Base-by-base conservation (phyloP, 805 yeast genomes). In the Lipomyces lipofer region DNA sequence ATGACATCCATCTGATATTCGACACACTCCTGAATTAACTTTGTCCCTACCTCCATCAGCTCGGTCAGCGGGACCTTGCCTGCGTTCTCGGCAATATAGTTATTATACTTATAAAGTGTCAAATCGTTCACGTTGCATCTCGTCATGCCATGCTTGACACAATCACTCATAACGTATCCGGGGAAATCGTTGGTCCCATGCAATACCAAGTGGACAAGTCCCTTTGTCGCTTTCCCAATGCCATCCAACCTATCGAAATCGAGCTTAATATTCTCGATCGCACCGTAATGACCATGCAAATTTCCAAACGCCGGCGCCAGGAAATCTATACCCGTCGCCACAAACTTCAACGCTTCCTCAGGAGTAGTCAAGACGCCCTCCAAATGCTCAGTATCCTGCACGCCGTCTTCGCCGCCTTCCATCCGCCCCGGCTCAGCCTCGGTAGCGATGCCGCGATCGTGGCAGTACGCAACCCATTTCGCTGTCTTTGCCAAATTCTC, bases 381-480 rank as follows among this genome's bases (percentile, higher is more conserved):
- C 40, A 49, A 27, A 29, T 49, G 1, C 7, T 8, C 53, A n/a
- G 53, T 45, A 19, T 45, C 40, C 21, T 24, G 24, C 5, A 49
- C 51, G 9, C 53, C 53, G 43, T 49, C 53, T 27, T 49, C 53
- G 35, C 54, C 53, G 39, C 53, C 53, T 24, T 49, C 53, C 39
- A 49, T 49, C 13, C 53, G 40, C 10, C 53, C 53, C 15, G 53
- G 53, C 54, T 49, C 53, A 10, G 53, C 53, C 24, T 49, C 53
- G 4, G 53, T 49, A 7, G 40, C 53, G 27, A 49, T 49, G 9
- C 54, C 54, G 25, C 43, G 39, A 4, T 19, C 53, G 24, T 49
- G 39, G 29, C 54, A 45, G 19, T 32, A 33, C 22, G 25, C 19
- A 4, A 49, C 53, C 54, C 22, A 49, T 28, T 48, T 33, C 28